Evolutionary conservation across 2,329 filamentous ascomycete genomes (phyloP).

Genomic region (Alternaria solani): DNA sequence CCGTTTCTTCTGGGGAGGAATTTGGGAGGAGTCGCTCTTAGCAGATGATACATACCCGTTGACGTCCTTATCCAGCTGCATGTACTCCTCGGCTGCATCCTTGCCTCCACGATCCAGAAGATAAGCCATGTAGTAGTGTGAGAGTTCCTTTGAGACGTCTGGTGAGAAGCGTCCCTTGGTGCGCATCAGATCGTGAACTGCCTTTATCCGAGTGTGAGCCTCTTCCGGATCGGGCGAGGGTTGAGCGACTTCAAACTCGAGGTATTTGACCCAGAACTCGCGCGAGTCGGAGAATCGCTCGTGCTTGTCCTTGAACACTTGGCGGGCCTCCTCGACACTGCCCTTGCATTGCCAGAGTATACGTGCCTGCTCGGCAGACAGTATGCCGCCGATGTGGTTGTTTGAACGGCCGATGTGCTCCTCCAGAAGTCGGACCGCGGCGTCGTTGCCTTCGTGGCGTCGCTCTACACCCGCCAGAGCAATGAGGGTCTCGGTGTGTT

Average conservation of each 20-base stretch:
- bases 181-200: constrained; percentile 78
- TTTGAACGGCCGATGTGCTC: constrained; percentile 77
- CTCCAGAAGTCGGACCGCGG: constrained; percentile 84
- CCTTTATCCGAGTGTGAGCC: constrained; percentile 75
- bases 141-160: constrained; percentile 75
- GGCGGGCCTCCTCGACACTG: constrained; percentile 78
- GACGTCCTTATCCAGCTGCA: constrained; percentile 82
- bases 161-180: constrained; percentile 74
- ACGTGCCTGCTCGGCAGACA: constrained; percentile 88
- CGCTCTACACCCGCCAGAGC: constrained; percentile 88
- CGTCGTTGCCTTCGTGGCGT: constrained; percentile 82
- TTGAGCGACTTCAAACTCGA: constrained; percentile 88
- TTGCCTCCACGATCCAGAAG: constrained; percentile 83
- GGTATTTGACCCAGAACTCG: constrained; percentile 88
- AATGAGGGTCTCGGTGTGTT: constrained; percentile 85
- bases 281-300: constrained; percentile 86
- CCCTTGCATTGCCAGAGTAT: constrained; percentile 89
- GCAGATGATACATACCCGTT: constrained; percentile 68
- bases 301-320: constrained; percentile 82
- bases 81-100: constrained; percentile 84
- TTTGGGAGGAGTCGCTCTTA: constrained; percentile 35
- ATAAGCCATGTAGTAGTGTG: constrained; percentile 81
- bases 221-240: constrained; percentile 73
- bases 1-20: constrained; percentile 32
- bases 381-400: constrained; percentile 80